These are phyloP conservation scores for Trifolium repens DNA, from an alignment of 306 rosid species.

Conservation along the genomic window DNA sequence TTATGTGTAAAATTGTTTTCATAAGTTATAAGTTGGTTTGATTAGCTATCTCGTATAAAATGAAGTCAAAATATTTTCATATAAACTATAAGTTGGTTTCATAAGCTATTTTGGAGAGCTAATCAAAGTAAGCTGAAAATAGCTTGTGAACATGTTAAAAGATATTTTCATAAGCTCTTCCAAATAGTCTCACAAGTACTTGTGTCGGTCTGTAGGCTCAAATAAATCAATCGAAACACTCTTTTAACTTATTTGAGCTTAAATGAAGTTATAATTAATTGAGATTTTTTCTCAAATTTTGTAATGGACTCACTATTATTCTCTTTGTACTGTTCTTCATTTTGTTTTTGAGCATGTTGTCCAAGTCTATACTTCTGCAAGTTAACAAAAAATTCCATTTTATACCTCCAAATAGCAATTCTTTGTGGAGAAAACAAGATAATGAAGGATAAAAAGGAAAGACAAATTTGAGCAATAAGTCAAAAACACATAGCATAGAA, in stretches of 20 bases:
- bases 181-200: neutral
- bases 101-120: neutral
- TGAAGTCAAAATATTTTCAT: neutral
- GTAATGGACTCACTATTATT: constrained; percentile 52
- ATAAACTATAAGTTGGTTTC: neutral
- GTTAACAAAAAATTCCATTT: constrained; percentile 24
- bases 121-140: neutral
- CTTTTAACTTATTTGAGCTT: neutral
- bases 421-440: neutral
- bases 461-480: constrained; percentile 2
- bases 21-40: neutral
- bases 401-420: constrained; percentile 15
- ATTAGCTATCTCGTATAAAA: neutral
- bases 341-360: constrained; percentile 63
- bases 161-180: neutral
- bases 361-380: constrained; percentile 93
- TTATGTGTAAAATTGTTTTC: neutral
- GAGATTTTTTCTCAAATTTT: neutral
- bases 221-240: neutral
- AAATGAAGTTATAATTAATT: too few species aligned
- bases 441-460: neutral
- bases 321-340: constrained; percentile 60
- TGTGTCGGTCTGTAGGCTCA: neutral
- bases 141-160: neutral
- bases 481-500: neutral